Conservation (phyloP, 768 basidiomycete genomes). For the Phylloporus arenicola region DNA sequence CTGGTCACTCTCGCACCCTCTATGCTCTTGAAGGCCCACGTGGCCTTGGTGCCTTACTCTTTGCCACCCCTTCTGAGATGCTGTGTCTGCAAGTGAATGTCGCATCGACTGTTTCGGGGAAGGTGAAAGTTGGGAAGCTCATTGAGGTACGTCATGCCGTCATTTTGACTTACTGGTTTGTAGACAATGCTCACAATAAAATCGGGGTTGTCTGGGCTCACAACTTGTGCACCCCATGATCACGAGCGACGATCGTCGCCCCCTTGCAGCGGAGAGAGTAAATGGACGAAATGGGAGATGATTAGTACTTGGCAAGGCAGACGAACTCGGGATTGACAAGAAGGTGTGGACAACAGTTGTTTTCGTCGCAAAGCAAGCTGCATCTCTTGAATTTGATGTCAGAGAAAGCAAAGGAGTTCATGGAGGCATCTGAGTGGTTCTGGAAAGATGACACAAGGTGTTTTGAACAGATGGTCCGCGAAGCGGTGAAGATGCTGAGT, state of each 20-base stretch:
- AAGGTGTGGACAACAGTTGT: conserved; percentile 47
- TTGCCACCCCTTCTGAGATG: conserved; percentile 57
- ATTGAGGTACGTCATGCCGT: neutral
- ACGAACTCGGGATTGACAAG: conserved; percentile 26
- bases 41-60: conserved; percentile 51
- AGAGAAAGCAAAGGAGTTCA: conserved; percentile 39
- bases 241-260: too few relatives aligned
- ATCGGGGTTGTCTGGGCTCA: too few relatives aligned
- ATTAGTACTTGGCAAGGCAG: conserved; percentile 27
- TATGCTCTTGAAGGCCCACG: conserved; percentile 42
- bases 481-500: too few relatives aligned
- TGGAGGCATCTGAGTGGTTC: conserved; percentile 14
- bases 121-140: neutral
- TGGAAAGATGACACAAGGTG: neutral
- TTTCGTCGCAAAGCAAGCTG: conserved; percentile 35
- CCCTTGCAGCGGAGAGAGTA: too few relatives aligned
- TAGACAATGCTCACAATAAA: too few relatives aligned
- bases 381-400: conserved; percentile 40
- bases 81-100: conserved; percentile 53
- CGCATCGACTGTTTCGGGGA: conserved; percentile 40
- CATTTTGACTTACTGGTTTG: too few relatives aligned
- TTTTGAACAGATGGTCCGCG: conserved; percentile 8
- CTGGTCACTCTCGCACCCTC: conserved; percentile 42
- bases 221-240: too few relatives aligned
- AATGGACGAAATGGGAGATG: too few relatives aligned